Percentiles rank a stretch among this genome's conserved stretches.
phyloP scores from a whole-genome alignment of 768 basidiomycete species.

The Lactarius hatsudake region DNA sequence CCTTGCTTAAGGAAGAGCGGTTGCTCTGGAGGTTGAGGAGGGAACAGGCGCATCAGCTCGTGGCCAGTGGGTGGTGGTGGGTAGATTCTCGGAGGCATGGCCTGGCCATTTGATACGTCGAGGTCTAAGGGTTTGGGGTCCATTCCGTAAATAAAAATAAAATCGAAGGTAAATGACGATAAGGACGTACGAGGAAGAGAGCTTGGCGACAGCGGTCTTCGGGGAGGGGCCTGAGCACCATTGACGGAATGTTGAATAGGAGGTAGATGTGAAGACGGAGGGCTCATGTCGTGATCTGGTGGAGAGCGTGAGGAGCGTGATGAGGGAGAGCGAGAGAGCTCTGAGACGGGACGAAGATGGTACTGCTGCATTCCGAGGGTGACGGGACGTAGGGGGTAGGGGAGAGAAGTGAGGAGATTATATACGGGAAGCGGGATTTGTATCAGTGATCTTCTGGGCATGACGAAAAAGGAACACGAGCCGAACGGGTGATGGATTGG shows the following conservation, averaged over 20 bases:
- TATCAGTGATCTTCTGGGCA: conserved; percentile 25
- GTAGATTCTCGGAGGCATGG: conserved; percentile 53
- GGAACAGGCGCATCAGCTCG: conserved; percentile 84
- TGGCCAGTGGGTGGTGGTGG: conserved; percentile 79
- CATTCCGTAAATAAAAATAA: background rate
- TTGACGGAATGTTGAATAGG: conserved; percentile 24
- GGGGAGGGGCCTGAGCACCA: conserved; percentile 13
- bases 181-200: conserved; percentile 25
- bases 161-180: background rate
- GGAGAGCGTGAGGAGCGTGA: conserved; percentile 23
- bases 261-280: conserved; percentile 23
- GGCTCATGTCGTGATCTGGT: conserved; percentile 18
- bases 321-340: conserved; percentile 25
- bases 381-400: conserved; percentile 5
- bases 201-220: conserved; percentile 26
- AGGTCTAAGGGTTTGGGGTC: conserved; percentile 47
- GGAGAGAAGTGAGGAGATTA: conserved; percentile 9
- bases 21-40: conserved; percentile 56
- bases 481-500: conserved; percentile 26
- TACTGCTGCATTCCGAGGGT: conserved; percentile 21
- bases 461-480: conserved; percentile 19
- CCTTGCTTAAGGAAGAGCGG: conserved; percentile 56
- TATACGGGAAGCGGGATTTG: conserved; percentile 26
- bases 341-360: conserved; percentile 26
- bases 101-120: conserved; percentile 55